These are phyloP conservation scores for Venturia pyrina DNA, from an alignment of 2,329 filamentous ascomycete species.

Conservation along the genomic window DNA sequence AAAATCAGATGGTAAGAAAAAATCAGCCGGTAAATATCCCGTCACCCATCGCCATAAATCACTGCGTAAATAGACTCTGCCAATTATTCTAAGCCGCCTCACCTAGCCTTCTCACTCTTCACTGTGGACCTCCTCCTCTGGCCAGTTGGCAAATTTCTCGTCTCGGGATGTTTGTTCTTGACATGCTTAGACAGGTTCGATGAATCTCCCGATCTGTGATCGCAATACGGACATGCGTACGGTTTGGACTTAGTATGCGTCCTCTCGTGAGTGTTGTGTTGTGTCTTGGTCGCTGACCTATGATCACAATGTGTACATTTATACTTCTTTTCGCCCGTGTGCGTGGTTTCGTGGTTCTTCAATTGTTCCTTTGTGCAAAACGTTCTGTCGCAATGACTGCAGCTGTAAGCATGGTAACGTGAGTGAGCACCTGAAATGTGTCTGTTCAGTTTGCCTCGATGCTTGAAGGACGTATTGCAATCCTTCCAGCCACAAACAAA, in stretches of 20 bases:
- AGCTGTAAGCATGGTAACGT: conserved; percentile 8
- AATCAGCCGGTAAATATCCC: background rate
- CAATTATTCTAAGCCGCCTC: background rate
- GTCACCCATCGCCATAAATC: background rate
- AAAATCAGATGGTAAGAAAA: background rate
- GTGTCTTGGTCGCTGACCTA: conserved; percentile 9
- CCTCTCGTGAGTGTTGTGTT: conserved; percentile 12
- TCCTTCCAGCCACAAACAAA: conserved; percentile 8
- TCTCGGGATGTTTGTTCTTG: conserved; percentile 10
- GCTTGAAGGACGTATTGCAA: conserved; percentile 10
- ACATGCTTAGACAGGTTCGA: conserved; percentile 9
- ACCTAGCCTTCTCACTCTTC: background rate
- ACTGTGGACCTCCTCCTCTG: background rate
- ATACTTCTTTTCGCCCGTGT: conserved; percentile 12
- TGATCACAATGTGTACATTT: conserved; percentile 9
- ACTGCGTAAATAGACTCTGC: background rate
- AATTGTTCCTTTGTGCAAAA: conserved; percentile 13
- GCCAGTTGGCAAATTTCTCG: background rate
- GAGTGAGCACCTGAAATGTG: conserved; percentile 10
- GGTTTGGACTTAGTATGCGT: conserved; percentile 13
- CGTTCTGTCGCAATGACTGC: conserved; percentile 9
- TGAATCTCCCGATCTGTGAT: conserved; percentile 8
- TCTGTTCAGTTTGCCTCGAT: conserved; percentile 12
- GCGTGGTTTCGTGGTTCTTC: conserved; percentile 13
- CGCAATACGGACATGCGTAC: conserved; percentile 8